Evolutionary conservation across 139 green algal species (phyloP).

Genomic region (Tetradesmus lagerheimii): DNA sequence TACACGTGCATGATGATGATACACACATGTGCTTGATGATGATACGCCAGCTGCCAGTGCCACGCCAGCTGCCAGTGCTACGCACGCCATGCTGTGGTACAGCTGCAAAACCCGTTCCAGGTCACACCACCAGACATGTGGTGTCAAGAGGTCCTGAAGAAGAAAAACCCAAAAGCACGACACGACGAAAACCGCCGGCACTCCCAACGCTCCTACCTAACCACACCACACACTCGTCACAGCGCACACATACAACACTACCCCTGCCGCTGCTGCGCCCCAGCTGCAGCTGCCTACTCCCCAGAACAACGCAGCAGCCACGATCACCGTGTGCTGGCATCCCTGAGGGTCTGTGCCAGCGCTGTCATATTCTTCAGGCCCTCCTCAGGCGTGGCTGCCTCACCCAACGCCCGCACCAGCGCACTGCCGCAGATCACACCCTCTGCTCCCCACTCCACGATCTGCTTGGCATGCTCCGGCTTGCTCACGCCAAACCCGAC

Average conservation of each 20-base stretch:
- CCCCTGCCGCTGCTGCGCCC: background rate
- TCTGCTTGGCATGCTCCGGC: slow-evolving; percentile 85
- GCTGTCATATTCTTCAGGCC: slow-evolving; percentile 73
- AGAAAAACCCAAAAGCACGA: too few species aligned
- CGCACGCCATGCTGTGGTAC: too few species aligned
- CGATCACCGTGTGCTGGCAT: slow-evolving; percentile 50
- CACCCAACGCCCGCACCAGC: slow-evolving; percentile 90
- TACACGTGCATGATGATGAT: too few species aligned
- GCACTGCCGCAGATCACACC: slow-evolving; percentile 97
- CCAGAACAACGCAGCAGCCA: too few species aligned
- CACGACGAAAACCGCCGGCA: too few species aligned
- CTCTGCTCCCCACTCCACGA: slow-evolving; percentile 95
- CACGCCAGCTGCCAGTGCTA: too few species aligned
- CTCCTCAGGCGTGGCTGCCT: slow-evolving; percentile 70
- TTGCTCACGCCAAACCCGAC: slow-evolving; percentile 98
- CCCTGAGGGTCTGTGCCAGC: slow-evolving; percentile 67
- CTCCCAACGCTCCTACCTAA: background rate
- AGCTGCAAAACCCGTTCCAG: too few species aligned
- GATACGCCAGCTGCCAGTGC: too few species aligned
- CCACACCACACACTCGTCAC: background rate
- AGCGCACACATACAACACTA: background rate
- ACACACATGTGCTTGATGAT: too few species aligned
- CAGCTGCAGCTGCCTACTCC: background rate
- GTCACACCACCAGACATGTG: too few species aligned
- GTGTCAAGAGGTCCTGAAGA: too few species aligned